phyloP scores from a whole-genome alignment of 768 basidiomycete species.

The Termitomyces titanicus region DNA sequence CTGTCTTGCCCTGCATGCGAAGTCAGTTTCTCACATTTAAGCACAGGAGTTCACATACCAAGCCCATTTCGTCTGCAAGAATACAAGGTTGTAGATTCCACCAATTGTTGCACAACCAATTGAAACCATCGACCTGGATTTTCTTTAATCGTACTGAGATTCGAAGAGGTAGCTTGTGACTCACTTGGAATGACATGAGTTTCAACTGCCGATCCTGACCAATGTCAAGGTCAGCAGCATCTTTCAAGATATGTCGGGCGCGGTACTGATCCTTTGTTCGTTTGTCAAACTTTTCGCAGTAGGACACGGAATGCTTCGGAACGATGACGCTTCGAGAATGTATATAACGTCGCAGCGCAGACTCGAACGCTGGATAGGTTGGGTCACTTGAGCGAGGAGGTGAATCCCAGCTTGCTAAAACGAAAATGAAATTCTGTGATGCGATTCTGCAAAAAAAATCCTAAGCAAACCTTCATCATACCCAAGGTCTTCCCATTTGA shows the following conservation, averaged over 20 bases:
- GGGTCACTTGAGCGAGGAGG: slow-evolving; percentile 62
- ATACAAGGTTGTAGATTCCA: slow-evolving; percentile 83
- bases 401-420: slow-evolving; percentile 87
- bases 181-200: slow-evolving; percentile 86
- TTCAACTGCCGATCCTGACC: slow-evolving; percentile 61
- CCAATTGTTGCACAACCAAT: slow-evolving; percentile 88
- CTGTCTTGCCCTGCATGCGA: slow-evolving; percentile 72
- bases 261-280: slow-evolving; percentile 57
- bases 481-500: slow-evolving; percentile 93
- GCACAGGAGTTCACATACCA: slow-evolving; percentile 41
- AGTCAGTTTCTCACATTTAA: not conserved
- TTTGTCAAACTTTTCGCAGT: slow-evolving; percentile 42
- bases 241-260: slow-evolving; percentile 39
- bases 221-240: slow-evolving; percentile 57
- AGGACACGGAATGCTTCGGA: slow-evolving; percentile 39
- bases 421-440: not conserved
- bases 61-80: slow-evolving; percentile 97
- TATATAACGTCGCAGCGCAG: slow-evolving; percentile 67
- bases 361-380: slow-evolving; percentile 60
- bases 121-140: slow-evolving; percentile 71
- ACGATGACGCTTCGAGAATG: slow-evolving; percentile 59
- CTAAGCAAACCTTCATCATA: slow-evolving; percentile 74
- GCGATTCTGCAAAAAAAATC: not conserved
- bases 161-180: slow-evolving; percentile 14
- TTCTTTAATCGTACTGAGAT: not conserved